These are phyloP conservation scores for Polychaeton citri DNA, from an alignment of 2,329 filamentous ascomycete genomes.

Conservation along the genomic window DNA sequence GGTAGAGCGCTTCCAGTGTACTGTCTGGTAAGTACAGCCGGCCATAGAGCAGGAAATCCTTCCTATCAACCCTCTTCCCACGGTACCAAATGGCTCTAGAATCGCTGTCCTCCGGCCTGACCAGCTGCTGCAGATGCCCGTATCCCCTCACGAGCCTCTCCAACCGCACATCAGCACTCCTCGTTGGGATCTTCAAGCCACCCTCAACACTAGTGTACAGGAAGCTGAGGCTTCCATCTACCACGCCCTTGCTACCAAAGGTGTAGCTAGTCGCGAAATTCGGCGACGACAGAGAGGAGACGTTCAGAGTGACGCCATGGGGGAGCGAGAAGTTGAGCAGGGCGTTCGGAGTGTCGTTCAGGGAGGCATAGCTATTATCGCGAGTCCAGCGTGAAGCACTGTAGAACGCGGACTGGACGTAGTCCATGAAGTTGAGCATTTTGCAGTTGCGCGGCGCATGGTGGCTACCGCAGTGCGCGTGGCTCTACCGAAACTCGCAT, in stretches of 20 bases:
- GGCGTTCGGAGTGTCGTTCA: constrained; percentile 73
- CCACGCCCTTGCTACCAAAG: constrained; percentile 74
- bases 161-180: constrained; percentile 63
- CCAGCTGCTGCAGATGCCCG: constrained; percentile 57
- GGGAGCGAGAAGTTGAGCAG: constrained; percentile 83
- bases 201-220: constrained; percentile 66
- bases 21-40: constrained; percentile 72
- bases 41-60: constrained; percentile 58
- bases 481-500: too few relatives aligned
- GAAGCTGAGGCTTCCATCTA: constrained; percentile 95
- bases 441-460: background rate
- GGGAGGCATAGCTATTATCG: constrained; percentile 80
- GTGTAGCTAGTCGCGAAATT: constrained; percentile 93
- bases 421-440: constrained; percentile 97
- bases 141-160: constrained; percentile 72
- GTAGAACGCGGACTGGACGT: constrained; percentile 84
- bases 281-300: constrained; percentile 81
- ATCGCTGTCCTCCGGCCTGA: constrained; percentile 34
- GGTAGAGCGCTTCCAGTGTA: constrained; percentile 72
- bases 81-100: constrained; percentile 40
- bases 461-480: too few relatives aligned
- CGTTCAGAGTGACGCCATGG: constrained; percentile 66
- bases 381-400: constrained; percentile 75
- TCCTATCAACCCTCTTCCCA: constrained; percentile 36
- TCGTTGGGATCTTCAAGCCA: constrained; percentile 52